Conservation (phyloP, 306 rosid genomes). For the Castanea mollissima region DNA sequence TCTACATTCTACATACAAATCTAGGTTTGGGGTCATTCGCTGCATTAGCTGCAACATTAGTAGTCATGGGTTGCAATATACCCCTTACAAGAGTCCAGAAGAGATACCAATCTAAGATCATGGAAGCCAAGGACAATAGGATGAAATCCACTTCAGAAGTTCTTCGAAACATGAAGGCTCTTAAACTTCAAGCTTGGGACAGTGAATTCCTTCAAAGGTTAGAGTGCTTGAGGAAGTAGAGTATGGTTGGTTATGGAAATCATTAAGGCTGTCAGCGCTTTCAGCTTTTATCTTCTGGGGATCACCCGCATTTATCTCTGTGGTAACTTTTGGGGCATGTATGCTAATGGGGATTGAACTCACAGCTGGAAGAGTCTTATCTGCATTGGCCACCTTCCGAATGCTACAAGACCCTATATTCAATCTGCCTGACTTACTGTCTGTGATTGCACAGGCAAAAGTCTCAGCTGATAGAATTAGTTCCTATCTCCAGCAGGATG, state of each 20-base stretch:
- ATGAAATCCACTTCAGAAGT: slow-evolving; percentile 93
- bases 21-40: slow-evolving; percentile 76
- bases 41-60: slow-evolving; percentile 67
- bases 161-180: slow-evolving; percentile 73
- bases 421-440: slow-evolving; percentile 79
- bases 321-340: slow-evolving; percentile 73
- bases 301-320: slow-evolving; percentile 83
- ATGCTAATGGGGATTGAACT: slow-evolving; percentile 80
- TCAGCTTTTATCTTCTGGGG: slow-evolving; percentile 83
- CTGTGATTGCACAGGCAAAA: slow-evolving; percentile 83
- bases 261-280: slow-evolving; percentile 51
- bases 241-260: slow-evolving; percentile 66
- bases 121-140: slow-evolving; percentile 87
- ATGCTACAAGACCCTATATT: slow-evolving; percentile 95
- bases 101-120: slow-evolving; percentile 73
- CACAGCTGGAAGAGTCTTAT: slow-evolving; percentile 80
- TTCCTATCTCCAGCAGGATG: slow-evolving; percentile 69
- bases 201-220: slow-evolving; percentile 58
- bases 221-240: slow-evolving; percentile 60
- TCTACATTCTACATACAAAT: slow-evolving; percentile 67
- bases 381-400: slow-evolving; percentile 87
- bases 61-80: slow-evolving; percentile 73
- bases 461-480: slow-evolving; percentile 85
- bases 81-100: slow-evolving; percentile 79
- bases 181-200: slow-evolving; percentile 98